phyloP scores from a whole-genome alignment of 163 green algal genomes.

The Smithsoniella earleae region DNA sequence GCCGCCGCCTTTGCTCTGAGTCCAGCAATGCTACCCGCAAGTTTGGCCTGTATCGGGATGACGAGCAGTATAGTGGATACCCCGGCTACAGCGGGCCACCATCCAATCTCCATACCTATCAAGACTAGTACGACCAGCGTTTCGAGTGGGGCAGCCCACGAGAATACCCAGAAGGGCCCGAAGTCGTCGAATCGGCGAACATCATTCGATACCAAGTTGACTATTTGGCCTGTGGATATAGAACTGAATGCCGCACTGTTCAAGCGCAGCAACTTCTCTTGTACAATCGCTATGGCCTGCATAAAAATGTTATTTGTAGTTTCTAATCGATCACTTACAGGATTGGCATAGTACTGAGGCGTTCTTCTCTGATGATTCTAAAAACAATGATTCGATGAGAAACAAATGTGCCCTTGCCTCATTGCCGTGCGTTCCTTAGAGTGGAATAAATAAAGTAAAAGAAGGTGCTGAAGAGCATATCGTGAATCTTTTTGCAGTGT shows the following conservation, averaged over 20 bases:
- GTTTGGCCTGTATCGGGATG: constrained; percentile 6
- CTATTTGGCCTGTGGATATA: constrained; percentile 56
- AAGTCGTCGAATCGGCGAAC: constrained; percentile 69
- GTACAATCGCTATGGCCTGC: constrained; percentile 53
- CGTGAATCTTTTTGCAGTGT: no score
- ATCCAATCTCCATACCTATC: constrained; percentile 56
- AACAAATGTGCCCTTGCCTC: no score
- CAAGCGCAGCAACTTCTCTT: constrained; percentile 67
- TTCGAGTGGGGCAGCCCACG: constrained; percentile 59
- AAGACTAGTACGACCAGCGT: constrained; percentile 54
- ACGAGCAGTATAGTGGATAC: constrained; percentile 21
- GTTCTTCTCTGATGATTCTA: no score
- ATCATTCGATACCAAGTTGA: constrained; percentile 76
- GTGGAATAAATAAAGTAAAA: no score
- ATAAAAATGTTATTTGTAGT: neutral
- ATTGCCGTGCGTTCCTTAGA: no score
- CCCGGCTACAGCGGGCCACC: constrained; percentile 52
- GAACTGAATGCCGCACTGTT: constrained; percentile 51
- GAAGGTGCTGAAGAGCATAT: no score
- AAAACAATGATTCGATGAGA: no score
- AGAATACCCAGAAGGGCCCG: constrained; percentile 59
- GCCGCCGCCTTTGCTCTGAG: neutral
- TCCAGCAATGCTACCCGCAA: constrained; percentile 6
- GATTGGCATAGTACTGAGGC: no score
- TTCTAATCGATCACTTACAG: no score